phyloP scores from a whole-genome alignment of 2,329 filamentous ascomycete genomes.

The Fusarium clavum region DNA sequence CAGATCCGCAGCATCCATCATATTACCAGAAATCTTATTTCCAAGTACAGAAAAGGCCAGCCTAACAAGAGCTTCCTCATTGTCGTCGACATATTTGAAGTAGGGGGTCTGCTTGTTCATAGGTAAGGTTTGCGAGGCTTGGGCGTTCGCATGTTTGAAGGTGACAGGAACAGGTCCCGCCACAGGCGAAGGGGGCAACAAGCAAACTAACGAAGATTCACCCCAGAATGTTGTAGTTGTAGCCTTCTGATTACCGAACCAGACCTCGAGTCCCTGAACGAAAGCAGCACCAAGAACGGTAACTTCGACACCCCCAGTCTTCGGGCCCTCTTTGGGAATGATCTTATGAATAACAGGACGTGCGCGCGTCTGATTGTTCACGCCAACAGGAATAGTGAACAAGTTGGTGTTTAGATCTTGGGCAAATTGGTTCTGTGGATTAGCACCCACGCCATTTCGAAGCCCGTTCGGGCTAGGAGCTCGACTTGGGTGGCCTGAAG shows the following conservation, averaged over 20 bases:
- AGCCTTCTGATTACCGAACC: constrained; percentile 77
- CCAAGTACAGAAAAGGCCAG: constrained; percentile 74
- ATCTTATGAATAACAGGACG: constrained; percentile 80
- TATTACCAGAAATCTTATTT: constrained; percentile 72
- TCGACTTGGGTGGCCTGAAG: constrained; percentile 79
- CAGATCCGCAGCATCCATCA: constrained; percentile 70
- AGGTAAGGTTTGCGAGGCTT: constrained; percentile 52
- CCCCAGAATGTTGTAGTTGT: constrained; percentile 85
- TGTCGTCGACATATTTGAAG: constrained; percentile 82
- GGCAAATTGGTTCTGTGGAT: constrained; percentile 58
- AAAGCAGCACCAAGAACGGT: constrained; percentile 86
- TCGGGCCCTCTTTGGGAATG: constrained; percentile 84
- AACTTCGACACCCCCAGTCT: constrained; percentile 86
- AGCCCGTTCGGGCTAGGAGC: constrained; percentile 76
- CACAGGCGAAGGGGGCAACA: constrained; percentile 76
- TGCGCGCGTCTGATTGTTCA: constrained; percentile 58
- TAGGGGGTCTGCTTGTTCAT: constrained; percentile 58
- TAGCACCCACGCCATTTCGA: constrained; percentile 58
- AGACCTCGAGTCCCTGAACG: constrained; percentile 79
- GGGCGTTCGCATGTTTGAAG: constrained; percentile 67
- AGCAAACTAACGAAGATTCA: constrained; percentile 80
- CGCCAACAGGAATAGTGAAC: constrained; percentile 62
- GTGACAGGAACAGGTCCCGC: constrained; percentile 78
- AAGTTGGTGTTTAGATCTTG: constrained; percentile 62
- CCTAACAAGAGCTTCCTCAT: constrained; percentile 75